Base-by-base conservation (phyloP, 345 rosid genomes). In the Hypericum perforatum region DNA sequence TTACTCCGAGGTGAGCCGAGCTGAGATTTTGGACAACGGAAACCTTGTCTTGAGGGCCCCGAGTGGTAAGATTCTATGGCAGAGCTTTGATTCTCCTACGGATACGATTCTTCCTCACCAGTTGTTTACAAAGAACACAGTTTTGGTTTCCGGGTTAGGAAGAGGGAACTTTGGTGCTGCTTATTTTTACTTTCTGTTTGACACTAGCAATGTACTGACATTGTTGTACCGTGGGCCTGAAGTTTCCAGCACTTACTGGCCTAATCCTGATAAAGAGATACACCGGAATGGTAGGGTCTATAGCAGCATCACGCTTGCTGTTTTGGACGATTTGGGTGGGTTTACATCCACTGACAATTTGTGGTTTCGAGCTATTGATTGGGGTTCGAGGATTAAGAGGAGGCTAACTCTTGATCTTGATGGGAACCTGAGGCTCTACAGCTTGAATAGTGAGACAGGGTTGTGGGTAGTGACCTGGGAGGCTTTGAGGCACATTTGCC, bases 231-330 rank as follows among this genome's bases (percentile, higher is more conserved):
- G 65, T 40, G 67, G 63, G 44, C 70, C 66, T 46, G 0, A 39
- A 15, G n/a, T 52, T 48, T 57, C 74, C 43, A 65, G 74, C n/a
- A 63, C 48, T 52, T 61, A 41, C 52, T 65, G 70, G 70, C 74
- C 70, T 6, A 6, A 49, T 39, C 9, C 47, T 1, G 15, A 12
- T 42, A 5, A 9, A 1, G 16, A 37, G 4, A 12, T 47, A 6
- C 47, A 59, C 3, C 6, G 6, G 5, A 41, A 13, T 7, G 74
- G 74, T 3, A 62, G 70, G 49, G 48, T 38, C 9, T 65, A 64
- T 12, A 65, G 58, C 42, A 65, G 67, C 41, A 56, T 57, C 8
- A 61, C 70, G 54, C 7, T 40, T 41, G 74, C 70, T 36, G 16
- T 47, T 15, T 11, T 60, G 3, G 39, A 70, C 53, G 59, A 39